These are phyloP conservation scores for Haplosporangium sp. DNA, from an alignment of 371 early-diverging fungal genomes.

Conservation along the genomic window DNA sequence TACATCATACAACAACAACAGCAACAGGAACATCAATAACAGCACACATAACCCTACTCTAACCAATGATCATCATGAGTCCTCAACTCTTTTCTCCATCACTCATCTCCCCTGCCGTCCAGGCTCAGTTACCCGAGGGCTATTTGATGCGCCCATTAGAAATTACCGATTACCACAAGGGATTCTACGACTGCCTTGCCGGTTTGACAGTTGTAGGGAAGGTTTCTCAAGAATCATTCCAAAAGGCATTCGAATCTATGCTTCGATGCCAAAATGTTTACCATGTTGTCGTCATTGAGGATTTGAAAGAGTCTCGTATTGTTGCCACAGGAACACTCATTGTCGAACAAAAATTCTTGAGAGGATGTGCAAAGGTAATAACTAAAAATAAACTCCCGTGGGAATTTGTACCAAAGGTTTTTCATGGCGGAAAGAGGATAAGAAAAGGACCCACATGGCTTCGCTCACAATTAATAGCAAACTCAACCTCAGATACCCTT, in stretches of 20 bases:
- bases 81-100: conserved; percentile 72
- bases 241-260: conserved; percentile 38
- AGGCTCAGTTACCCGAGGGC: conserved; percentile 79
- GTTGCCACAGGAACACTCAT: conserved; percentile 96
- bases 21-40: not conserved
- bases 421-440: not conserved
- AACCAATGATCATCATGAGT: conserved; percentile 26
- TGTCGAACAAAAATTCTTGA: conserved; percentile 97
- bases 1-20: not conserved
- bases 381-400: not conserved
- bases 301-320: conserved; percentile 65
- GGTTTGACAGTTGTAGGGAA: conserved; percentile 61
- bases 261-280: conserved; percentile 66
- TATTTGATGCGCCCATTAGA: conserved; percentile 88
- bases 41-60: not conserved
- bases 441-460: not conserved
- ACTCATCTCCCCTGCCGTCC: conserved; percentile 83
- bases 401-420: no score
- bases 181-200: conserved; percentile 61
- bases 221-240: conserved; percentile 56
- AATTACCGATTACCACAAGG: conserved; percentile 84
- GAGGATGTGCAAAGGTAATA: conserved; percentile 85
- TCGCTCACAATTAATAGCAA: not conserved
- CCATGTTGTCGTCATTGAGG: conserved; percentile 88
- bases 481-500: not conserved